Evolutionary conservation across 2,329 filamentous ascomycete genomes (phyloP).

Genomic region (Monosporascus sp.): DNA sequence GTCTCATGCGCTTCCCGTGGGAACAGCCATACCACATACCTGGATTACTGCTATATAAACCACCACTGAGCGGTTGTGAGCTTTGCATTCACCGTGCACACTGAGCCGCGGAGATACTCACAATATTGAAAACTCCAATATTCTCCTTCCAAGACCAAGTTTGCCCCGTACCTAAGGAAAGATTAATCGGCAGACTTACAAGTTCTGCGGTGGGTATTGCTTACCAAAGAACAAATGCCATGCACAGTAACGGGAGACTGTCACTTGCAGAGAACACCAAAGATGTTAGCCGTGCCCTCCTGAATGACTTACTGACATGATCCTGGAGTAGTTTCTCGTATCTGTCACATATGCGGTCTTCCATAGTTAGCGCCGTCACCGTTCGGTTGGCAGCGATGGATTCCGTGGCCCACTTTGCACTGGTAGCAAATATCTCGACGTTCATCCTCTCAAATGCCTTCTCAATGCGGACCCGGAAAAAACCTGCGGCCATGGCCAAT

Average conservation of each 20-base stretch:
- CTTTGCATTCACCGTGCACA: background rate
- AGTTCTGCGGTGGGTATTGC: background rate
- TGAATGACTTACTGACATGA: constrained; percentile 57
- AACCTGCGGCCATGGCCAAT: constrained; percentile 42
- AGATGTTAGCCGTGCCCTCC: constrained; percentile 57
- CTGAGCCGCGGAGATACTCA: constrained; percentile 10
- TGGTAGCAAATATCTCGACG: constrained; percentile 61
- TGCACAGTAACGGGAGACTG: constrained; percentile 40
- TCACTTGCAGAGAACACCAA: constrained; percentile 67
- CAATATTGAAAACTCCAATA: constrained; percentile 42
- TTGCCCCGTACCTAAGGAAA: constrained; percentile 60
- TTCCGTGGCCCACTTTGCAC: constrained; percentile 70
- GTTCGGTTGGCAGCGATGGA: constrained; percentile 70
- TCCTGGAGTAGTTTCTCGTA: constrained; percentile 55
- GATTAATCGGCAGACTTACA: constrained; percentile 36
- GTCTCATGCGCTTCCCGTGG: background rate
- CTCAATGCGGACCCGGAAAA: constrained; percentile 26
- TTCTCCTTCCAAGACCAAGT: constrained; percentile 50
- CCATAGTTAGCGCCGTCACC: constrained; percentile 64
- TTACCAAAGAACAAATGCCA: constrained; percentile 29
- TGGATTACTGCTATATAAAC: constrained; percentile 64
- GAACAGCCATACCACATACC: constrained; percentile 23
- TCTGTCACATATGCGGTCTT: constrained; percentile 56
- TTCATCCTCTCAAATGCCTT: constrained; percentile 42
- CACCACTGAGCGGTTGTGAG: constrained; percentile 33